Percentiles rank a stretch among this genome's conserved stretches.
Conservation (phyloP, 140 eudicot species). For the Erigeron philadelphicus region DNA sequence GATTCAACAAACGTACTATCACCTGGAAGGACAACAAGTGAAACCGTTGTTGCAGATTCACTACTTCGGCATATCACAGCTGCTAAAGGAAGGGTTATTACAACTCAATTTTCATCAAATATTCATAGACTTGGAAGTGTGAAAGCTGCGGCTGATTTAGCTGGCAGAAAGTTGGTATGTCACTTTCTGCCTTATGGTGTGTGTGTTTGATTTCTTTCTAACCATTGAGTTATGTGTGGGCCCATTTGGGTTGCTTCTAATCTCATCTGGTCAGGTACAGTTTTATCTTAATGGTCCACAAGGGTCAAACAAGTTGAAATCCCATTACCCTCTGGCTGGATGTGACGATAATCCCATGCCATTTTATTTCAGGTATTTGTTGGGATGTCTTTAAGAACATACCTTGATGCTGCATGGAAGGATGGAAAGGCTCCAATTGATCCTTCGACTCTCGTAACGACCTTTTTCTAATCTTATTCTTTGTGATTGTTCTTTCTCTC, state of each 20-base stretch:
- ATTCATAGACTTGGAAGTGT: conserved; percentile 98
- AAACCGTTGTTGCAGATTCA: conserved; percentile 86
- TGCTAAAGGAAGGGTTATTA: conserved; percentile 88
- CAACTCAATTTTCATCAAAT: conserved; percentile 97
- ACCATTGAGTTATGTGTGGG: not conserved
- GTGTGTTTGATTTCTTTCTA: not conserved
- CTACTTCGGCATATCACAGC: conserved; percentile 73
- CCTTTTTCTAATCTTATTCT: conserved; percentile 16
- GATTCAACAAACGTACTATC: conserved; percentile 94
- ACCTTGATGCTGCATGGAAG: conserved; percentile 97
- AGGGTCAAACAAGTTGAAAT: not conserved
- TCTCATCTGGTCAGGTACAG: not conserved
- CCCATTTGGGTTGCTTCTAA: not conserved
- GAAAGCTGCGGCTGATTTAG: conserved; percentile 97
- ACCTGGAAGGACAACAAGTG: conserved; percentile 96
- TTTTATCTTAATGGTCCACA: not conserved
- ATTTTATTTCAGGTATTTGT: conserved; percentile 70
- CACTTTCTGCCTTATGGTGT: conserved; percentile 1
- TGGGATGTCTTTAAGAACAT: conserved; percentile 96
- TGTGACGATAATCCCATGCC: conserved; percentile 8
- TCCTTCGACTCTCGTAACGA: conserved; percentile 89
- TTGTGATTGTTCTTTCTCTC: not conserved
- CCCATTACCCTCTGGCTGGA: not conserved
- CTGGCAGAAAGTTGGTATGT: conserved; percentile 95
- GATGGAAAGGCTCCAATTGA: conserved; percentile 99